These are phyloP conservation scores for Leccinum pseudoinsigne DNA, from an alignment of 1,284 basidiomycete genomes.

Conservation along the genomic window DNA sequence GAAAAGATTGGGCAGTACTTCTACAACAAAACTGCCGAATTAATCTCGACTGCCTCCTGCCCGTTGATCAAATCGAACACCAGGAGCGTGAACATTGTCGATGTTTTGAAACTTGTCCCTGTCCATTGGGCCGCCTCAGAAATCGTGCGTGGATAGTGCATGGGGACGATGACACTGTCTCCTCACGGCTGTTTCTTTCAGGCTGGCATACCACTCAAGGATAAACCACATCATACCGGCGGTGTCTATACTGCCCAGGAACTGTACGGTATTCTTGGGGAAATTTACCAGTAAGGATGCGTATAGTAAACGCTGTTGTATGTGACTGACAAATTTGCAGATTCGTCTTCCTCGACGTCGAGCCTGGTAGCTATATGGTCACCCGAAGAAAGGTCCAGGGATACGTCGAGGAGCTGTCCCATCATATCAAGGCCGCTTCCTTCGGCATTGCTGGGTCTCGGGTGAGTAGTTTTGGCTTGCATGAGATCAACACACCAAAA, in stretches of 20 bases:
- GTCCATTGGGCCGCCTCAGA: conserved; percentile 68
- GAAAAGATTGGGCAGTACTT: conserved; percentile 60
- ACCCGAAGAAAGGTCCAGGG: conserved; percentile 50
- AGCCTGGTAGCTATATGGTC: conserved; percentile 54
- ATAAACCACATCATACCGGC: conserved; percentile 41
- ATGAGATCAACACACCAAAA: background rate
- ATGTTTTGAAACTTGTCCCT: conserved; percentile 68
- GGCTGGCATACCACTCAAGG: conserved; percentile 77
- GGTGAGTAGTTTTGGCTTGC: conserved; percentile 13
- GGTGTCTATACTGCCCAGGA: conserved; percentile 63
- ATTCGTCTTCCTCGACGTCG: conserved; percentile 73
- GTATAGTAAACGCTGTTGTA: background rate
- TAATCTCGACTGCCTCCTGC: conserved; percentile 56
- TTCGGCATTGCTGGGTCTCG: conserved; percentile 33
- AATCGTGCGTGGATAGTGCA: conserved; percentile 47
- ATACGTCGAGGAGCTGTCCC: conserved; percentile 52
- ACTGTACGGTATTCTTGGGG: conserved; percentile 62
- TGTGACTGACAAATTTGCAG: conserved; percentile 36
- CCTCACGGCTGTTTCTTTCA: conserved; percentile 29
- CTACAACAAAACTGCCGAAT: conserved; percentile 55
- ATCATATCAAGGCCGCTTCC: conserved; percentile 50
- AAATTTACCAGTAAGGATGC: conserved; percentile 62
- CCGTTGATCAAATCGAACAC: conserved; percentile 50
- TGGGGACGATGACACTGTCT: background rate
- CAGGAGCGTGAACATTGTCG: conserved; percentile 66